A percentile compares a stretch with the other conserved stretches of the same genome.
These are phyloP conservation scores for Erigeron philadelphicus DNA, from an alignment of 140 eudicot genomes.

Conservation along the genomic window DNA sequence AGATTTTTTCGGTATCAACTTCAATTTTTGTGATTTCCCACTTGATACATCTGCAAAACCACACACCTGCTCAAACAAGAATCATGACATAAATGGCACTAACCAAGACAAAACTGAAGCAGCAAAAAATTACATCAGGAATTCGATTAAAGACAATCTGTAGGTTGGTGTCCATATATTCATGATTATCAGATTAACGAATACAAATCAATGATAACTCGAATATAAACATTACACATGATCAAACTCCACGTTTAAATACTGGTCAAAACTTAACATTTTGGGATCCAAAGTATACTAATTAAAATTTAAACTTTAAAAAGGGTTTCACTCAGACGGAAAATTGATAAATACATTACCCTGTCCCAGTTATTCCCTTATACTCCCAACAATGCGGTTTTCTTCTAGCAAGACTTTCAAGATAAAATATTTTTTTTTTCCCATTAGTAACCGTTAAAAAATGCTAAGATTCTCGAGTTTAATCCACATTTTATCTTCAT, in stretches of 20 bases:
- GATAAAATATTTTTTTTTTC: not conserved
- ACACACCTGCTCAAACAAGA: constrained; percentile 41
- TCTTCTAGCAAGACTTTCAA: not conserved
- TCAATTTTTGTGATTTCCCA: constrained; percentile 45
- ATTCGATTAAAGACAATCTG: too few species aligned
- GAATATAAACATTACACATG: constrained; percentile 9
- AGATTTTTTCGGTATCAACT: constrained; percentile 43
- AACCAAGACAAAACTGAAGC: constrained; percentile 17
- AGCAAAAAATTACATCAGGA: too few species aligned
- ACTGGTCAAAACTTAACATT: not conserved
- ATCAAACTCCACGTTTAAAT: too few species aligned
- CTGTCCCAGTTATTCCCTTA: too few species aligned
- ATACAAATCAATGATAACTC: not conserved
- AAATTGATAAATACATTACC: not conserved
- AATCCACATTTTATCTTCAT: constrained; percentile 8
- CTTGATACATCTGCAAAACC: constrained; percentile 65
- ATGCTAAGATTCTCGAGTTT: not conserved
- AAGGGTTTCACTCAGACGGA: not conserved
- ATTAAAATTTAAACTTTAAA: not conserved
- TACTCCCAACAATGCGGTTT: not conserved
- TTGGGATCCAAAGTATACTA: not conserved
- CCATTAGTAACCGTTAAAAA: constrained; percentile 1
- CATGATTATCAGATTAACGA: not conserved
- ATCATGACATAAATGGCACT: constrained; percentile 35
- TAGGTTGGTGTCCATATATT: too few species aligned